A percentile compares a stretch with the other conserved stretches of the same genome.
Evolutionary conservation across 805 yeast genomes (phyloP).

Genomic region (Groenewaldozyma salmanticensis): DNA sequence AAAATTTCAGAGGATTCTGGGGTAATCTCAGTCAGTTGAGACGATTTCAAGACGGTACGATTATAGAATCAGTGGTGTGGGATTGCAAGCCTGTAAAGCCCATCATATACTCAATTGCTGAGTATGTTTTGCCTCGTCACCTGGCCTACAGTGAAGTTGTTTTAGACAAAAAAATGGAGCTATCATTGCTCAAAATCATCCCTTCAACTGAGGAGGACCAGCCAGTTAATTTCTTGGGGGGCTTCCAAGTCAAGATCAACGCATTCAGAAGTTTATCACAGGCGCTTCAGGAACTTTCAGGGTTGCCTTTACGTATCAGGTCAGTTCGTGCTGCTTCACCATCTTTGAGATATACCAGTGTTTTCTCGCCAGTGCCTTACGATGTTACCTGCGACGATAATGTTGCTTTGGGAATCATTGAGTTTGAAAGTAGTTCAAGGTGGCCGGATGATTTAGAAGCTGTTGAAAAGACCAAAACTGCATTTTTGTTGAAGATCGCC

Average conservation of each 20-base stretch:
- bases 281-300: constrained; percentile 36
- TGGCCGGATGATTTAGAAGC: constrained; percentile 94
- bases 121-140: constrained; percentile 56
- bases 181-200: constrained; percentile 6
- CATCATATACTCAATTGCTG: constrained; percentile 53
- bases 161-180: background rate
- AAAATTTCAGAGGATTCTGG: constrained; percentile 78
- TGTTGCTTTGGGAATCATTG: constrained; percentile 69
- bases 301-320: constrained; percentile 63
- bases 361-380: constrained; percentile 74
- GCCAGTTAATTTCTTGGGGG: background rate
- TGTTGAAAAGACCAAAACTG: constrained; percentile 81
- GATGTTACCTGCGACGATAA: constrained; percentile 31
- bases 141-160: constrained; percentile 26
- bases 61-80: constrained; percentile 91
- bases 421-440: constrained; percentile 78
- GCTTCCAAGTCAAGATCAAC: constrained; percentile 25
- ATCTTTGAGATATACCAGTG: constrained; percentile 64
- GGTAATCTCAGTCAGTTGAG: constrained; percentile 77
- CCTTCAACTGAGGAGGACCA: background rate
- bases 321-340: constrained; percentile 67
- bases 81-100: constrained; percentile 41
- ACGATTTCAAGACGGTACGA: constrained; percentile 86
- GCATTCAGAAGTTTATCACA: constrained; percentile 46
- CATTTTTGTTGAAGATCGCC: constrained; percentile 67